Conservation (phyloP, 257 asterid species). For the Solanum bulbocastanum region DNA sequence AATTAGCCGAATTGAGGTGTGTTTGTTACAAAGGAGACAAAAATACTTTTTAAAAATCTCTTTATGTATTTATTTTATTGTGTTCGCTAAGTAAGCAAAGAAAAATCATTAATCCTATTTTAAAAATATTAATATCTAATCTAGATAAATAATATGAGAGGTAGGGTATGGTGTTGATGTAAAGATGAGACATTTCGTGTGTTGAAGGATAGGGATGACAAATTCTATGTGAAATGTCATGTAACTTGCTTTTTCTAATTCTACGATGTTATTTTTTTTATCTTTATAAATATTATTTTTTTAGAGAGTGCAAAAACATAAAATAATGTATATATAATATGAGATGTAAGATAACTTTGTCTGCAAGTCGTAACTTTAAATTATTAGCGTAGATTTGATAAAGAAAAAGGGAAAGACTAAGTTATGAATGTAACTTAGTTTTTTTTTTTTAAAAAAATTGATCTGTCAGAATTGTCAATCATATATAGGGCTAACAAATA, state of each 20-base stretch:
- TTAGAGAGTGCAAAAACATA: fast-evolving
- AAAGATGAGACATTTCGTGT: not conserved
- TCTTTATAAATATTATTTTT: too few species aligned
- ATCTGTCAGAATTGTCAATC: not conserved
- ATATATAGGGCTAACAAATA: not conserved
- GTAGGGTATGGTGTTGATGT: too few species aligned
- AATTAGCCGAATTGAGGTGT: not conserved
- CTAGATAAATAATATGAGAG: too few species aligned
- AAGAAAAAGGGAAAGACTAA: not conserved
- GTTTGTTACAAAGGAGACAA: not conserved
- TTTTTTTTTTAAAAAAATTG: fast-evolving
- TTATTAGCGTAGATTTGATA: not conserved
- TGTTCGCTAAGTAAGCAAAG: not conserved
- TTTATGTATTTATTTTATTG: not conserved
- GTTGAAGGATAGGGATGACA: not conserved
- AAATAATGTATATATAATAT: too few species aligned
- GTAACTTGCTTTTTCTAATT: not conserved
- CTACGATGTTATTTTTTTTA: too few species aligned
- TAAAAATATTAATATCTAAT: too few species aligned
- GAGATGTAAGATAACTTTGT: not conserved
- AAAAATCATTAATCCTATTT: too few species aligned
- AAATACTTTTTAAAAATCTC: too few species aligned
- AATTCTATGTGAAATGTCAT: not conserved
- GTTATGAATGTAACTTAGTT: not conserved
- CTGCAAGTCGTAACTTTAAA: not conserved